phyloP scores from a whole-genome alignment of 768 basidiomycete genomes.

The Aureoboletus auriporus region DNA sequence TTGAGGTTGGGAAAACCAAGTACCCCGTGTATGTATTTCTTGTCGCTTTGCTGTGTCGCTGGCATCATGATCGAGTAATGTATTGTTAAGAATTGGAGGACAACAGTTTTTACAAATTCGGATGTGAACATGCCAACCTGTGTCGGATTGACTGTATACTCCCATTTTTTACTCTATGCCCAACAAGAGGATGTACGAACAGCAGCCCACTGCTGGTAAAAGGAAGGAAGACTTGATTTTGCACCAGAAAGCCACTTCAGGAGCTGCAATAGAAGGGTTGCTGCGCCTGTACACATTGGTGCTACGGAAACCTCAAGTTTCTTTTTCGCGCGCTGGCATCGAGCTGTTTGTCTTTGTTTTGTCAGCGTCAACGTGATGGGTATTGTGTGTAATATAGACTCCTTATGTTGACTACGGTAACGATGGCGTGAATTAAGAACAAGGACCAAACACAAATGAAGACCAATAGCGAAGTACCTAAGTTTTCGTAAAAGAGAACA shows the following conservation, averaged over 20 bases:
- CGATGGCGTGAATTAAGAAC: constrained; percentile 29
- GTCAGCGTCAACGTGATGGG: background rate
- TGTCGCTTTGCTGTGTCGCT: no score
- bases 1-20: background rate
- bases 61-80: background rate
- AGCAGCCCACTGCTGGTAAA: constrained; percentile 5
- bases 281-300: constrained; percentile 32
- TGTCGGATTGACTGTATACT: constrained; percentile 7
- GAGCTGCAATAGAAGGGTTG: constrained; percentile 25
- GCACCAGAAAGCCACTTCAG: constrained; percentile 32
- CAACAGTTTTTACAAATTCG: no score
- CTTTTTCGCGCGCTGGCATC: no score
- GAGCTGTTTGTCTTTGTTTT: constrained; percentile 10
- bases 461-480: constrained; percentile 34
- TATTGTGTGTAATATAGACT: background rate
- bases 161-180: constrained; percentile 6
- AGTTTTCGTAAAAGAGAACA: constrained; percentile 31
- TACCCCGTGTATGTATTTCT: background rate
- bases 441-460: constrained; percentile 26
- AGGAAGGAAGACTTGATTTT: constrained; percentile 15
- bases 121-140: no score
- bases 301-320: constrained; percentile 2
- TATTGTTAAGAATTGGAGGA: no score
- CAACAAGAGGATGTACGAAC: background rate
- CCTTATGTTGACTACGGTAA: constrained; percentile 27